These are phyloP conservation scores for Pseudotsuga menziesii DNA, from an alignment of 75 land plant genomes.

Conservation along the genomic window DNA sequence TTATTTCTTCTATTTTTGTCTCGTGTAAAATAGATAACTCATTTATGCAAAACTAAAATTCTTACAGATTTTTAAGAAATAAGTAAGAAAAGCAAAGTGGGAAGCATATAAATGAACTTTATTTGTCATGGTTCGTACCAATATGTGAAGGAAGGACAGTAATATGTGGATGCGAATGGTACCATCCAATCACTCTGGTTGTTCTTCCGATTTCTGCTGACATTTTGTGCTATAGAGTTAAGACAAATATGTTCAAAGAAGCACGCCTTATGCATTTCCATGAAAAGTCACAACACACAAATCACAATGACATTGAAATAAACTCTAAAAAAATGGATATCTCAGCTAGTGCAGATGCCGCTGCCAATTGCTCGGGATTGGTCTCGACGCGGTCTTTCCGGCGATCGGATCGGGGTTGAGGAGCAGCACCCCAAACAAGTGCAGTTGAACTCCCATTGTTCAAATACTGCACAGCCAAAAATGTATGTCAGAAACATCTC, in stretches of 20 bases:
- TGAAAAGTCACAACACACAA: not conserved
- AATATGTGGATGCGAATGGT: slow-evolving; percentile 97
- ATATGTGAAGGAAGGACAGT: slow-evolving; percentile 98
- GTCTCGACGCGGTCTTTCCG: slow-evolving; percentile 97
- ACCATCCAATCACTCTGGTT: slow-evolving; percentile 98
- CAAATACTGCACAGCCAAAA: slow-evolving; percentile 41
- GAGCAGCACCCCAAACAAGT: slow-evolving; percentile 90
- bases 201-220: slow-evolving; percentile 59
- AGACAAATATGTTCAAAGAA: slow-evolving; percentile 11
- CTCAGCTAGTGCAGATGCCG: slow-evolving; percentile 92
- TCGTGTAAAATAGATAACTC: too few relatives aligned
- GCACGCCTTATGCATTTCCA: slow-evolving; percentile 3
- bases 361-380: slow-evolving; percentile 93
- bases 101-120: not conserved
- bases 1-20: not conserved
- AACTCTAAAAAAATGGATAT: slow-evolving; percentile 52
- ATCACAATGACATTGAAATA: not conserved
- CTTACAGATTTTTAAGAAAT: not conserved
- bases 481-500: not conserved
- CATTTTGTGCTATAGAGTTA: slow-evolving; percentile 65
- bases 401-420: slow-evolving; percentile 88
- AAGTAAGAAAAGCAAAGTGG: not conserved
- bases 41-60: not conserved
- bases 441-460: slow-evolving; percentile 61
- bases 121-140: slow-evolving; percentile 40